Conservation (phyloP, 2,329 filamentous ascomycete genomes). For the Lecanicillium sp. region DNA sequence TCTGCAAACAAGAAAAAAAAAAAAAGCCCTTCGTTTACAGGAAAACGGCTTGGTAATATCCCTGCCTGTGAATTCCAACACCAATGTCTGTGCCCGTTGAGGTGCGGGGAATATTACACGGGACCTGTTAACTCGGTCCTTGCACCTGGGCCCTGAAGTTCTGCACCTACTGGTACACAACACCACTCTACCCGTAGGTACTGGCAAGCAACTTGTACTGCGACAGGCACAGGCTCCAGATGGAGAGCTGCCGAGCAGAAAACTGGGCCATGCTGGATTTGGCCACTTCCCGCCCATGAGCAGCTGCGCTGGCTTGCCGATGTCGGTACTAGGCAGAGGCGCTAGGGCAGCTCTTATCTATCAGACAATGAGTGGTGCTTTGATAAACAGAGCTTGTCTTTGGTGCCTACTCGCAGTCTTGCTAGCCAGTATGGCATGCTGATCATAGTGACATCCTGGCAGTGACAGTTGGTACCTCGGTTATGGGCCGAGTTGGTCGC, state of each 20-base stretch:
- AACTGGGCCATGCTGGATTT: neutral
- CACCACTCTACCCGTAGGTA: no score
- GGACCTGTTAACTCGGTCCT: no score
- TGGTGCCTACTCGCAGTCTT: neutral
- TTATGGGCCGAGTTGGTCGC: neutral
- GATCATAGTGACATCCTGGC: conserved; percentile 6
- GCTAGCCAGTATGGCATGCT: no score
- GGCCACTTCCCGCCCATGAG: neutral
- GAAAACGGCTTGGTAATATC: no score
- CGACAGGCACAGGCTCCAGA: neutral
- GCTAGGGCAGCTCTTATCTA: conserved; percentile 10
- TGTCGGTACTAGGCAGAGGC: conserved; percentile 2
- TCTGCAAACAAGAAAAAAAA: no score
- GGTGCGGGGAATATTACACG: no score
- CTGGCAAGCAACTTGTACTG: no score
- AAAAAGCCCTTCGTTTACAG: no score
- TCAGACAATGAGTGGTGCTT: neutral
- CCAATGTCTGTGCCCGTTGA: no score
- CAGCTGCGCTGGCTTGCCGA: neutral
- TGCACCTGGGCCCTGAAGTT: no score
- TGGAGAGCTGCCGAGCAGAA: neutral
- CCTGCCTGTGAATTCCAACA: no score
- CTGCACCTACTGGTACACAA: no score
- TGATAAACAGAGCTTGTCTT: neutral
- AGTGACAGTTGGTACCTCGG: conserved; percentile 3